Evolutionary conservation across 306 rosid genomes (phyloP).

Genomic region (Dryas octopetala): DNA sequence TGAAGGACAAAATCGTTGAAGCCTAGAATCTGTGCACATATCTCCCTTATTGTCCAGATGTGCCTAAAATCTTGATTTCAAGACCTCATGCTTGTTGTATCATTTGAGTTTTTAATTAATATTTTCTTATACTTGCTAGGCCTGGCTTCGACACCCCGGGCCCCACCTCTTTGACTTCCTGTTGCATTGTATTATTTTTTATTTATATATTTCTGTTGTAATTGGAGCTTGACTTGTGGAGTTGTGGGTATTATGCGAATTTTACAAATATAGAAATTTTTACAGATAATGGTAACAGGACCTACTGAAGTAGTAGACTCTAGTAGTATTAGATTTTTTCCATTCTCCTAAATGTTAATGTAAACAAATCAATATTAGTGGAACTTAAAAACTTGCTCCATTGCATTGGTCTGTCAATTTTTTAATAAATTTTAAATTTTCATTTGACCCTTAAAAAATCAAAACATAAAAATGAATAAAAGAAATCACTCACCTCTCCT

Average conservation of each 20-base stretch:
- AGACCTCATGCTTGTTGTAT: not conserved
- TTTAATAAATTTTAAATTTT: too few relatives aligned
- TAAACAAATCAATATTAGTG: too few relatives aligned
- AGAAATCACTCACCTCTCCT: too few relatives aligned
- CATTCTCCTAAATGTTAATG: too few relatives aligned
- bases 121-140: not conserved
- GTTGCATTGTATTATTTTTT: not conserved
- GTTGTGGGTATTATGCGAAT: not conserved
- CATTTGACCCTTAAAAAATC: too few relatives aligned
- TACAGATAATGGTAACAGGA: not conserved
- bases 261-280: not conserved
- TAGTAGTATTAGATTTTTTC: too few relatives aligned
- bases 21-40: constrained; percentile 16
- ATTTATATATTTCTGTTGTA: not conserved
- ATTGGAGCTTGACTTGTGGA: not conserved
- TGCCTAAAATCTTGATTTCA: not conserved
- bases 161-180: not conserved
- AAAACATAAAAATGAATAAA: too few relatives aligned
- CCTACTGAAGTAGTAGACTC: not conserved
- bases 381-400: too few relatives aligned
- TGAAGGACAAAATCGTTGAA: constrained; percentile 74
- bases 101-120: not conserved
- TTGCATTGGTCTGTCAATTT: too few relatives aligned
- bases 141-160: not conserved
- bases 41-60: not conserved